Percentiles rank a stretch among this genome's conserved stretches.
These are phyloP conservation scores for Neofusicoccum umdonicola DNA, from an alignment of 2,329 filamentous ascomycete species.

Conservation along the genomic window DNA sequence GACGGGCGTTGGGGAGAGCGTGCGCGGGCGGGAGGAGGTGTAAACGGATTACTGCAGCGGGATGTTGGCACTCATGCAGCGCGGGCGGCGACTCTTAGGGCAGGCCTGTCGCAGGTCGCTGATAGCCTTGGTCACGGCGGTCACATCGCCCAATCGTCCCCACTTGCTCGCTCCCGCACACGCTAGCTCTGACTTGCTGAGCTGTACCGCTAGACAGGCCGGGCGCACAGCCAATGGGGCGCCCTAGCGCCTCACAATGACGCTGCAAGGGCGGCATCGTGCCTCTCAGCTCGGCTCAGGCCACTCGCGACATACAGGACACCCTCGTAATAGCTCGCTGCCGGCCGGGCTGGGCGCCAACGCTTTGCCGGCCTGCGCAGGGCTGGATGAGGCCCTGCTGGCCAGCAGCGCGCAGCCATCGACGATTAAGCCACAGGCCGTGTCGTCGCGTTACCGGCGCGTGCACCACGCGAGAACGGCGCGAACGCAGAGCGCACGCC, in stretches of 20 bases:
- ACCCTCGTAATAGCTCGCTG: conserved; percentile 8
- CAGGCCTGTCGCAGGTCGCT: conserved; percentile 2
- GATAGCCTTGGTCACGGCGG: conserved; percentile 5
- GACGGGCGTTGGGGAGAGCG: not conserved
- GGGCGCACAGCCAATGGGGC: not conserved
- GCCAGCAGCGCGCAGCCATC: not conserved
- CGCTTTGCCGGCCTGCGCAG: not conserved
- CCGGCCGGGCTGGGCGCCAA: not conserved
- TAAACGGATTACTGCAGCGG: conserved; percentile 3
- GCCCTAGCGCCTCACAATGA: not conserved
- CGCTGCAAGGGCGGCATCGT: conserved; percentile 11
- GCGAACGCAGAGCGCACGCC: not conserved
- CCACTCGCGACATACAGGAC: conserved; percentile 6
- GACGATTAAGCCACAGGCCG: not conserved
- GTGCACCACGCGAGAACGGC: not conserved
- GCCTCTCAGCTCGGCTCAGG: conserved; percentile 9
- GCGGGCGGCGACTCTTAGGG: conserved; percentile 9
- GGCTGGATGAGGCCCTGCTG: not conserved
- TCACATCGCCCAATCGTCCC: conserved; percentile 5
- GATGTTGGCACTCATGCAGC: conserved; percentile 1
- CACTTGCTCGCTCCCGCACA: conserved; percentile 10
- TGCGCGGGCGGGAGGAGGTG: not conserved
- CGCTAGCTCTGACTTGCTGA: not conserved
- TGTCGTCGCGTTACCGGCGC: not conserved
- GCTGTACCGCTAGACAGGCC: not conserved